Evolutionary conservation across 2,329 filamentous ascomycete genomes (phyloP), one percentile per base, ranked within the genome.

Genomic region (Coniosporium tulheliwenetii): DNA sequence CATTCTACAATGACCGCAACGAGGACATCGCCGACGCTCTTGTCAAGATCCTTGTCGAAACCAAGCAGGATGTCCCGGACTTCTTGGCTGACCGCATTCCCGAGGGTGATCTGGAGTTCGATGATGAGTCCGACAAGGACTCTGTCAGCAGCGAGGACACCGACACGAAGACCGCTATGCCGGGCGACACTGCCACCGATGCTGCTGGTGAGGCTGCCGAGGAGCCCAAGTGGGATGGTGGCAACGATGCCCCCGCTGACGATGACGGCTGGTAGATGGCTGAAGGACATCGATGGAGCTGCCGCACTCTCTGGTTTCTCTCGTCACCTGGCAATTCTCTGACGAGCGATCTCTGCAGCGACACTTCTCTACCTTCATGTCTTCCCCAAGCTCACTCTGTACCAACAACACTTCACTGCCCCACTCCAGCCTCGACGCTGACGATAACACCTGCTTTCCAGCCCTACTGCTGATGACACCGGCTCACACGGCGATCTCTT

Each of bases 1-100:
- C 89, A 0, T 89, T 98, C 64, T 96, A 81, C 67, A 85, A 79
- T 19, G 79, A 87, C 1, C 66, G 71, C 1, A 83, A 96, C 50
- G 74, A 81, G 42, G 71, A 79, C 2, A 64, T 96, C 35, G 85
- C 73, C 0, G 69, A 73, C 8, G 76, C 81, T 1, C 67, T 98
- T 1, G 82, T 85, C 32, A 86, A 87, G 56, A 77, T 85, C 5
- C 68, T 98, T 0, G 54, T 93, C 0, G 89, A 96, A 61, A 83
- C 77, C 5, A 69, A 77, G 5, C 85, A 94, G 60, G 61, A 67
- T 0, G 63, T 98, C 19, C 91, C 91, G 0, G 82, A 93, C 0
- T 96, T 96, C 55, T 71, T 96, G 0, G 56, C 80, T 48, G 47
- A 66, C 1, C 77, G 75, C 55, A 62, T 75, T 42, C 80, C 81